Evolutionary conservation across 306 rosid genomes (phyloP).

Genomic region (Cicer pinnatifidum): DNA sequence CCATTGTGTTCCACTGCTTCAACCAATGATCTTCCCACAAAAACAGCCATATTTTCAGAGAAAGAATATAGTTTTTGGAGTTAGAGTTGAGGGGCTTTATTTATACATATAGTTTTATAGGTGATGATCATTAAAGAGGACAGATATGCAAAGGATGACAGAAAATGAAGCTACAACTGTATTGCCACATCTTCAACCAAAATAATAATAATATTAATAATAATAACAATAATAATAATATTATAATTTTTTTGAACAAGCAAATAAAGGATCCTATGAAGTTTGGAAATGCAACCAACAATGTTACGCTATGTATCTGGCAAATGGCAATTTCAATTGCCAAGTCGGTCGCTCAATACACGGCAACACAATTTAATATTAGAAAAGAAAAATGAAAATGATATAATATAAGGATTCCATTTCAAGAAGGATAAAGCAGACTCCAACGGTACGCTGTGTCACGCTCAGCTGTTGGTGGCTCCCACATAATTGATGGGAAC

Average conservation of each 20-base stretch:
- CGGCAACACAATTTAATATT: slow-evolving; percentile 28
- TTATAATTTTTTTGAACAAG: slow-evolving; percentile 8
- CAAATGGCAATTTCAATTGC: slow-evolving; percentile 42
- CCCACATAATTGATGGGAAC: slow-evolving; percentile 40
- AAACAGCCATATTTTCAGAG: slow-evolving; percentile 47
- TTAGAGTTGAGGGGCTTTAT: background rate
- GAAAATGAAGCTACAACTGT: slow-evolving; percentile 43
- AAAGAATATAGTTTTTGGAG: background rate
- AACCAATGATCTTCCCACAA: slow-evolving; percentile 45
- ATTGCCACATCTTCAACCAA: slow-evolving; percentile 10
- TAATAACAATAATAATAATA: slow-evolving; percentile 6
- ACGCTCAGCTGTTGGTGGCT: slow-evolving; percentile 44
- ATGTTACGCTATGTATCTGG: slow-evolving; percentile 23
- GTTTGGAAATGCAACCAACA: slow-evolving; percentile 2
- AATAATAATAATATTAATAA: slow-evolving; percentile 4
- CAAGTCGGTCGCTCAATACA: slow-evolving; percentile 38
- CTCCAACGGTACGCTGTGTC: slow-evolving; percentile 42
- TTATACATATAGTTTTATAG: slow-evolving; percentile 9
- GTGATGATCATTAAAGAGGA: slow-evolving; percentile 3
- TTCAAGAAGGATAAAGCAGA: slow-evolving; percentile 37
- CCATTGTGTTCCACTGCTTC: slow-evolving; percentile 37
- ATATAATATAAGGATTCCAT: slow-evolving; percentile 20
- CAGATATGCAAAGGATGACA: slow-evolving; percentile 34
- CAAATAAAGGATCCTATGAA: slow-evolving; percentile 2
- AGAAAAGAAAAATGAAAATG: background rate